Base-by-base conservation (phyloP, 441 rosid genomes). In the Pelargonium australe region DNA sequence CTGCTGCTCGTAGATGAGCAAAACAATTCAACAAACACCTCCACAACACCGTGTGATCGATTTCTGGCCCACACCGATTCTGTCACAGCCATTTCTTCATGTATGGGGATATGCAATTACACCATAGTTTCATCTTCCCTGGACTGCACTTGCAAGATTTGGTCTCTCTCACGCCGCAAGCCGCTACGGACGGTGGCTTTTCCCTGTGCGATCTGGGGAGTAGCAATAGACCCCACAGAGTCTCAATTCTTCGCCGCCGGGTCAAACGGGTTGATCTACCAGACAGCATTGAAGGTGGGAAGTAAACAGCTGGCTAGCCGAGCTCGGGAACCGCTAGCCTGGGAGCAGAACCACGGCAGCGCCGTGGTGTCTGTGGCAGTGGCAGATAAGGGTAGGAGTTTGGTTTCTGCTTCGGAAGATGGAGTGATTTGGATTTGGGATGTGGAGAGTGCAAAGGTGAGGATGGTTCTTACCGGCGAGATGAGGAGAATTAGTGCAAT, bases 331-430 rank as follows among this genome's bases (percentile, higher is more conserved):
- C 19, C 70, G 58, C 47, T 13, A 1, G 49, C 66, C 37, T 76
- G 75, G 81, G 31, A 8, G 2, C 66, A 64, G 55, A 85, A 49
- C 34, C 88, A 85, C 14, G 47, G 63, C 4, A 70, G 73, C 7
- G 61, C 75, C 12, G 68, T 79, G 3, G 76, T 82, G 34, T 73
- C 81, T 1, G 63, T 79, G 61, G 75, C 14, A 34, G 51, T 79
- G 74, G 47, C 57, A 64, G 75, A 74, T 5, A 74, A 64, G 4
- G 85, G 77, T 23, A 73, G 70, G 79, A 81, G 62, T 11, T 17
- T 82, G 80, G 77, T 75, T 7, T 79, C 86, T 4, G 85, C 83
- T 1, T 66, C 82, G 0, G 88, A 82, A 68, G 88, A 82, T 49
- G 88, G 88, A 40, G 62, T 63, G 25, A 67, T 80, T 2, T 75